These are phyloP conservation scores for Chlorella vulgaris DNA, from an alignment of 139 green algal species.

Conservation along the genomic window DNA sequence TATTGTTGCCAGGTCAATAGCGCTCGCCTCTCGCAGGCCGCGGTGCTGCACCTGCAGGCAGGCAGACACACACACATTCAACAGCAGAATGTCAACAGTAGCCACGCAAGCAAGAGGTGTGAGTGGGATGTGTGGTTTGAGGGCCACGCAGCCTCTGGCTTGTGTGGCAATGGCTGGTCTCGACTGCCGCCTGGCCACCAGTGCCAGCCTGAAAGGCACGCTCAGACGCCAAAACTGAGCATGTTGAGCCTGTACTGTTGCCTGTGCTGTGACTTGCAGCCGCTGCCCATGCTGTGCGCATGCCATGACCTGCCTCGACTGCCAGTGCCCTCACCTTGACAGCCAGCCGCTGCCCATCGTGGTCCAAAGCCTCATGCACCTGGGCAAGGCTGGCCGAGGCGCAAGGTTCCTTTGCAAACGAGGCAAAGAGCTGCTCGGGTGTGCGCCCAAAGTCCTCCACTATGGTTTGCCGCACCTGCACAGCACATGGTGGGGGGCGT, in stretches of 20 bases:
- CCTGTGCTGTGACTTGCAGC: too few species aligned
- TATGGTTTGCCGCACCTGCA: constrained; percentile 64
- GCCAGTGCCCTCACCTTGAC: constrained; percentile 66
- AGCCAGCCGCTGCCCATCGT: constrained; percentile 75
- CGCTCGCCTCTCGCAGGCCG: constrained; percentile 71
- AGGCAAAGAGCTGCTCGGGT: constrained; percentile 78
- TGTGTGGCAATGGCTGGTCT: too few species aligned
- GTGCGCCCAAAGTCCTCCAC: constrained; percentile 79
- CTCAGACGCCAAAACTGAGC: too few species aligned
- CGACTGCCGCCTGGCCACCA: too few species aligned
- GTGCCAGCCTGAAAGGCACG: too few species aligned
- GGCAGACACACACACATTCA: not conserved
- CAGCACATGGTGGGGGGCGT: too few species aligned
- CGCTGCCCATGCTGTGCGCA: not conserved
- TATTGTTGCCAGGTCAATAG: constrained; percentile 84
- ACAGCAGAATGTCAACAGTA: not conserved
- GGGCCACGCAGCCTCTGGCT: too few species aligned
- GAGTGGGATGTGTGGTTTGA: too few species aligned
- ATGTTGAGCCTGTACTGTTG: too few species aligned
- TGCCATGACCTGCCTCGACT: not conserved
- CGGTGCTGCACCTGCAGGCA: constrained; percentile 77
- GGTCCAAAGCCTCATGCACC: constrained; percentile 78
- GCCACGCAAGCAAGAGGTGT: too few species aligned
- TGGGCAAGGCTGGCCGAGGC: constrained; percentile 89
- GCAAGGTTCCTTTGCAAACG: constrained; percentile 82